Percentiles rank a stretch among this genome's conserved stretches.
These are phyloP conservation scores for Penicillium janthinellum DNA, from an alignment of 2,329 filamentous ascomycete genomes.

Conservation along the genomic window DNA sequence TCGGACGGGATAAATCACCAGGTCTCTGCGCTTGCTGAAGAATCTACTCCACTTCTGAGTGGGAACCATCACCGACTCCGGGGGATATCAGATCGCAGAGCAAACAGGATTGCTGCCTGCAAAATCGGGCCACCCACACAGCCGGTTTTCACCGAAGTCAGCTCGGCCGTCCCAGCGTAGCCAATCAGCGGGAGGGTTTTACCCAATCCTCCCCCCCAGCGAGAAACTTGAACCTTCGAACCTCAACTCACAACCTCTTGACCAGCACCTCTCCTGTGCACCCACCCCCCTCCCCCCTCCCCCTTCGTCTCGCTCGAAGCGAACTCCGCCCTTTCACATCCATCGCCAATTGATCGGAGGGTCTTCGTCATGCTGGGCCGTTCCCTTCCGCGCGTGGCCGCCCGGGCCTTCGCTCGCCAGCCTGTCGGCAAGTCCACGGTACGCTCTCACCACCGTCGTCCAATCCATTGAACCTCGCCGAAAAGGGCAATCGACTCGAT, in stretches of 20 bases:
- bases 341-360: constrained; percentile 38
- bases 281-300: constrained; percentile 29
- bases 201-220: constrained; percentile 36
- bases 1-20: too few species aligned
- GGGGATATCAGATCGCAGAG: not conserved
- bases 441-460: constrained; percentile 53
- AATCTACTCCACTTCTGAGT: not conserved
- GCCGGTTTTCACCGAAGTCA: constrained; percentile 41
- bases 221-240: constrained; percentile 42
- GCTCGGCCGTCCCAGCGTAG: constrained; percentile 25
- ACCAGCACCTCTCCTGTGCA: constrained; percentile 35
- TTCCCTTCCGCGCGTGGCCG: constrained; percentile 86
- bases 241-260: constrained; percentile 32
- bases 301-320: constrained; percentile 35
- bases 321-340: constrained; percentile 32
- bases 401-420: constrained; percentile 76
- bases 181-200: constrained; percentile 44
- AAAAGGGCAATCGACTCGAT: constrained; percentile 33
- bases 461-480: constrained; percentile 33
- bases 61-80: not conserved
- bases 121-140: not conserved
- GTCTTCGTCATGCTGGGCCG: constrained; percentile 78
- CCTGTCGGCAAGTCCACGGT: constrained; percentile 74
- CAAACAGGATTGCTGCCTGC: not conserved
- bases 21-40: not conserved